Evolutionary conservation across 129 eudicot genomes (phyloP).

Genomic region (Centrapalus pauciflorus): DNA sequence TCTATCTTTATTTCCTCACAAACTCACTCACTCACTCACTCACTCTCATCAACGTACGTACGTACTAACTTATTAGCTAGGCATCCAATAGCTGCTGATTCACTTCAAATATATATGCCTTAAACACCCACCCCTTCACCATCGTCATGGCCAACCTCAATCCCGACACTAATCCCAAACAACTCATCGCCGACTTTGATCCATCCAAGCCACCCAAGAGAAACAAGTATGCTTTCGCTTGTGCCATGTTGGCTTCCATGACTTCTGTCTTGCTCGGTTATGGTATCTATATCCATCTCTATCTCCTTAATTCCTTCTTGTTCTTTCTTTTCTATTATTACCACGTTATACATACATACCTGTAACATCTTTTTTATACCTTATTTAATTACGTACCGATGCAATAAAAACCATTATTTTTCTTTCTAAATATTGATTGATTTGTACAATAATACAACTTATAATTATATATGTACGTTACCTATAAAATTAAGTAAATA

Average conservation of each 20-base stretch:
- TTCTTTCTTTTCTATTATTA: background rate
- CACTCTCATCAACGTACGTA: too few relatives aligned
- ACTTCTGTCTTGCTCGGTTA: conserved; percentile 66
- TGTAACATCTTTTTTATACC: too few relatives aligned
- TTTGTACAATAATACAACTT: too few relatives aligned
- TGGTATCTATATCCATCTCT: conserved; percentile 20
- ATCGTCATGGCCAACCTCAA: conserved; percentile 38
- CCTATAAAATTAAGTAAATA: background rate
- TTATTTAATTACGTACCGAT: too few relatives aligned
- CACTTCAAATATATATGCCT: too few relatives aligned
- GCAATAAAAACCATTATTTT: too few relatives aligned
- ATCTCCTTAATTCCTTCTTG: background rate
- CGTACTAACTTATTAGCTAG: too few relatives aligned
- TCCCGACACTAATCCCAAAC: conserved; percentile 16
- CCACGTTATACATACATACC: too few relatives aligned
- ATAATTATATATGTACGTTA: too few relatives aligned
- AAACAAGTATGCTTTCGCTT: conserved; percentile 59
- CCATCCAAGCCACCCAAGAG: conserved; percentile 43
- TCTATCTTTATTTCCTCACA: conserved; percentile 13
- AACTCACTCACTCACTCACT: too few relatives aligned
- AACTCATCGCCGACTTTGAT: conserved; percentile 34
- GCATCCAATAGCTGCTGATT: too few relatives aligned
- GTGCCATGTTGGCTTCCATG: conserved; percentile 63
- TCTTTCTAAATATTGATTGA: too few relatives aligned
- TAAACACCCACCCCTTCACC: background rate